phyloP scores from a whole-genome alignment of 2,329 filamentous ascomycete species.

The Fonsecaea monophora region DNA sequence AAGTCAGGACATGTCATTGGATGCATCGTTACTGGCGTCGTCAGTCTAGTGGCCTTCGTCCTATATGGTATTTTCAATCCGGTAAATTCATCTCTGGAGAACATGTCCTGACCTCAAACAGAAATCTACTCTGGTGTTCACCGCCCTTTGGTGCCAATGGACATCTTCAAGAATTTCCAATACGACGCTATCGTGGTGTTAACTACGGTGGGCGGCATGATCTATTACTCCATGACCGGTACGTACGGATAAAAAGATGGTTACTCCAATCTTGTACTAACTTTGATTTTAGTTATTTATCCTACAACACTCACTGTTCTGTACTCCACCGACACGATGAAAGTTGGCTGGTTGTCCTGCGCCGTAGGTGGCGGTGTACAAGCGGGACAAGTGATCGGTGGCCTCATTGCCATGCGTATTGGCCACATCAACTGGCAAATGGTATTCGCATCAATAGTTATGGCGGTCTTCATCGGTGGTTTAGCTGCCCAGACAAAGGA shows the following conservation, averaged over 20 bases:
- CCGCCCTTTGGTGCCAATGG: slow-evolving; percentile 52
- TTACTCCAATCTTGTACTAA: no score
- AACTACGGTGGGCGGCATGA: slow-evolving; percentile 50
- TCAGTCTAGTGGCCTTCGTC: slow-evolving; percentile 46
- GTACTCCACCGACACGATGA: not conserved
- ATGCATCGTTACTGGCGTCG: slow-evolving; percentile 50
- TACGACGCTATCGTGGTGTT: slow-evolving; percentile 46
- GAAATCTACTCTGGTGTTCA: slow-evolving; percentile 46
- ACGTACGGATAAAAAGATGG: not conserved
- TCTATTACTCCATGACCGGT: slow-evolving; percentile 51
- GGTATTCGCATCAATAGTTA: not conserved
- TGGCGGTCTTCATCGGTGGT: not conserved
- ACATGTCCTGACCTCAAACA: not conserved
- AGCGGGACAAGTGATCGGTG: not conserved
- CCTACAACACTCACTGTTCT: slow-evolving; percentile 1
- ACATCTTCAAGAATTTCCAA: slow-evolving; percentile 51
- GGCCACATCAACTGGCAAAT: not conserved
- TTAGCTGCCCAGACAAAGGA: not conserved
- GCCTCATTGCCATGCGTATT: not conserved
- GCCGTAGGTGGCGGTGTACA: not conserved
- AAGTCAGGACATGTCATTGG: slow-evolving; percentile 46
- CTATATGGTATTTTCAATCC: slow-evolving; percentile 41
- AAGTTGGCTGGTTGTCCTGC: not conserved
- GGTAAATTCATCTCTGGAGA: no score
- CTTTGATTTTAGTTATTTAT: not conserved